Evolutionary conservation across 2,329 filamentous ascomycete genomes (phyloP), one percentile per base, ranked within the genome.

Genomic region (Colletotrichum caudatum): DNA sequence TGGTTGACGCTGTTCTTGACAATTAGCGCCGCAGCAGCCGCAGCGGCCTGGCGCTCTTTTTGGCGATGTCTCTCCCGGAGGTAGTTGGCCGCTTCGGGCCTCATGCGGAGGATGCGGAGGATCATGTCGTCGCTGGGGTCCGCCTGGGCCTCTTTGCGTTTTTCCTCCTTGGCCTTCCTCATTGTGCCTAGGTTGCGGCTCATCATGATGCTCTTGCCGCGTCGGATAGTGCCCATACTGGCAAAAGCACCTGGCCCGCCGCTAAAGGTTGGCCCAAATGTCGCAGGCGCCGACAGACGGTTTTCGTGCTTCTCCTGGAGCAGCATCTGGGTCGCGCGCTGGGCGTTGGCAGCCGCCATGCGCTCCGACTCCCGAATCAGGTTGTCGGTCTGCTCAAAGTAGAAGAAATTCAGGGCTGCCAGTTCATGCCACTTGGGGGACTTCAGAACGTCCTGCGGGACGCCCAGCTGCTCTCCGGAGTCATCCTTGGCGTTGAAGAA

Each of bases 61-160:
- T 99, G 96, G 74, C 96, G 88, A 79, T 94, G 95, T 53, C 96
- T 87, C 81, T 98, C 95, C 78, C 93, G 94, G 72, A 99, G 86
- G 81, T 99, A 99, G 44, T 89, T 85, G 60, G 91, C 88, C 3
- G 96, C 96, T 83, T 98, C 96, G 2, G 94, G 94, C 65, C 96
- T 87, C 96, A 99, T 99, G 63, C 96, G 89, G 75, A 99, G 82
- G 75, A 99, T 99, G 26, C 96, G 89, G 77, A 99, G 82, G 75
- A 99, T 98, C 93, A 98, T 98, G 80, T 99, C 96, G 81, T 99
- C 96, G 79, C 92, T 97, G 1, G 96, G 95, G 80, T 98, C 96
- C 1, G 96, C 95, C 80, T 99, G 96, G 1, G 94, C 94, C 80
- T 98, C 95, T 76, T 95, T 94, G 74, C 96, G 88, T 84, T 97